Base-by-base conservation (phyloP, 2,329 filamentous ascomycete species). In the Cercospora beticola region DNA sequence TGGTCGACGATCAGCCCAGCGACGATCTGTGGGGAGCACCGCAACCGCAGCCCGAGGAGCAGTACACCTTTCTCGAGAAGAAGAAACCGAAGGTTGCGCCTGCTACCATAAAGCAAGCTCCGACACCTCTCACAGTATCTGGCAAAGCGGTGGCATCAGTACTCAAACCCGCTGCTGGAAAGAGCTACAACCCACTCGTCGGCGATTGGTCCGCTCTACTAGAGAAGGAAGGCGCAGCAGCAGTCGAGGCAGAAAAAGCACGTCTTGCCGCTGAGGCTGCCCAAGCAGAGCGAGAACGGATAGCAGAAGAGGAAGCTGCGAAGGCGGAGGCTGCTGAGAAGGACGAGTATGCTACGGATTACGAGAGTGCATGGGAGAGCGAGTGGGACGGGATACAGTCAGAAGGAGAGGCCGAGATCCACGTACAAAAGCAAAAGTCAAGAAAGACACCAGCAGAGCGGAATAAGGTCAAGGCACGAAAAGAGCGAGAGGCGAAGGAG, bases 141-240 rank as follows among this genome's bases (percentile, higher is more conserved):
- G 94, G 93, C 43, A 97, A 94, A 79, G 80, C 86, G 0, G 84
- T 97, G 8, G 91, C 92, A 1, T 89, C 93, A 2, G 91, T 99
- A 0, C 85, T 86, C 70, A 91, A 89, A 76, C 95, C 95, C 1
- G 86, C 89, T 6, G 92, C 90, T 16, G 93, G 92, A 68, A 92
- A 90, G 79, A 97, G 92, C 75, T 99, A 99, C 83, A 99, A 99
- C 79, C 95, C 95, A 0, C 83, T 88, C 5, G 96, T 96, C 74
- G 86, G 88, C 71, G 93, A 97, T 71, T 99, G 96, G 86, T 90
- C 94, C 74, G 85, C 87, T 8, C 87, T 94, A 16, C 83, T 97
- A 56, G 85, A 87, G 21, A 84, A 87, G 52, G 92, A 96, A 80
- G 91, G 92, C 57, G 86, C 89, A 66, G 92, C 92, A 80, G 94